Evolutionary conservation across 331 rosid species (phyloP), one percentile per base, ranked within the genome.

Genomic region (Dryas integrifolia): DNA sequence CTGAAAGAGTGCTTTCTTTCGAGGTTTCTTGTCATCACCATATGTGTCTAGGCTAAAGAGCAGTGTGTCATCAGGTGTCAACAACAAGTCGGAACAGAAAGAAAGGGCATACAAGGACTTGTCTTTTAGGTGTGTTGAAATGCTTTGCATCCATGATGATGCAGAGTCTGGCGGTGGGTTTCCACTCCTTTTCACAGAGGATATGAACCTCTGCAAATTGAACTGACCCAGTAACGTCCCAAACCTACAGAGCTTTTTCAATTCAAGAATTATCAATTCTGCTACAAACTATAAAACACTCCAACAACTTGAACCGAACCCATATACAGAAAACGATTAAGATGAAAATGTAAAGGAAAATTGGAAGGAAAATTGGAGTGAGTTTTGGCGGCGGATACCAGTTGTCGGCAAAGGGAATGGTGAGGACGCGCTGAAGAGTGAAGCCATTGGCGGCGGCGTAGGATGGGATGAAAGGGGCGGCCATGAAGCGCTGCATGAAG

Each of bases 401-500:
- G 60, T 82, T 77, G 2, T 88, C 85, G 5, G 80, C 26, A 26
- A 91, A 59, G 52, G 97, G 97, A 35, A 91, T 12, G 64, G 92
- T 35, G 74, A 91, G 86, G 48, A 82, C 88, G 47, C 96, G 98
- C 30, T 91, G 92, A 55, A 94, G 87, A 66, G 55, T n/a, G 77
- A 88, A 61, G 81, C 97, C 97, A 0, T 52, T 4, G 64, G 48
- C 72, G 52, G 69, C 62, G 57, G 92, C 0, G 65, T 72, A 91
- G 58, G 86, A 65, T n/a, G 98, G 97, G 61, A 86, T 64, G 7
- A 94, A 77, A 26, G 86, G 92, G 5, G 81, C 70, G 26, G 74
- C 1, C 96, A 94, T 94, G 87, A 94, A 91, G 7, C 87, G 86
- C 63, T 94, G 98, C 87, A 91, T 86, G 83, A 94, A 91, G 55